phyloP scores from a whole-genome alignment of 202 grass and related monocot genomes.

The Tripidium arundinaceum region DNA sequence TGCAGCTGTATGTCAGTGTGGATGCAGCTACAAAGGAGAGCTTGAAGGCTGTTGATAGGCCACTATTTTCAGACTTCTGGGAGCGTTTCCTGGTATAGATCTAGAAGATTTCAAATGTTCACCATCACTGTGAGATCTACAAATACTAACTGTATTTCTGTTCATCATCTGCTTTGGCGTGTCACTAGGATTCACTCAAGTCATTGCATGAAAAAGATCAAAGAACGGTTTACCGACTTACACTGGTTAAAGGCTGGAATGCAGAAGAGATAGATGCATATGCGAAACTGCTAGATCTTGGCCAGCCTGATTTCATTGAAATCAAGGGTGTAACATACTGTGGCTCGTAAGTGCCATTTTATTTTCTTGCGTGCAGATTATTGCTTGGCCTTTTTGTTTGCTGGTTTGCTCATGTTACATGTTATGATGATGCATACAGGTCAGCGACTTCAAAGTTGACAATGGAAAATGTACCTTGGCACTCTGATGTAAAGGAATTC shows the following conservation, averaged over 20 bases:
- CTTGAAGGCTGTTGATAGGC: slow-evolving; percentile 90
- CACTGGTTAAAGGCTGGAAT: slow-evolving; percentile 99
- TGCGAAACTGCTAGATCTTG: slow-evolving; percentile 66
- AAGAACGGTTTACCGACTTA: slow-evolving; percentile 86
- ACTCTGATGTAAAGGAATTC: slow-evolving; percentile 86
- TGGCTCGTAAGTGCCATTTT: slow-evolving; percentile 67
- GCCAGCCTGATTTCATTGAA: slow-evolving; percentile 90
- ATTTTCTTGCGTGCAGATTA: background rate
- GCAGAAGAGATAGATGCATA: slow-evolving; percentile 86
- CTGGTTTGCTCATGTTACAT: slow-evolving; percentile 1
- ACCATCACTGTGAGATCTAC: background rate
- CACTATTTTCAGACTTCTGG: slow-evolving; percentile 94
- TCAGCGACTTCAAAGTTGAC: slow-evolving; percentile 95
- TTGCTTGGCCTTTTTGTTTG: background rate
- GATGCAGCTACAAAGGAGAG: slow-evolving; percentile 94
- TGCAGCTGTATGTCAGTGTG: slow-evolving; percentile 94
- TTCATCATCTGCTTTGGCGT: slow-evolving; percentile 11
- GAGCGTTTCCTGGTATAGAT: slow-evolving; percentile 84
- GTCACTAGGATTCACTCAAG: slow-evolving; percentile 73
- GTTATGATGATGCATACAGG: slow-evolving; percentile 34
- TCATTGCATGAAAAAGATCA: slow-evolving; percentile 80
- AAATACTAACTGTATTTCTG: slow-evolving; percentile 35
- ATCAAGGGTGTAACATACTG: slow-evolving; percentile 99
- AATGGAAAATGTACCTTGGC: slow-evolving; percentile 99
- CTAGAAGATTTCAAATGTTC: slow-evolving; percentile 19